phyloP scores from a whole-genome alignment of 2,329 filamentous ascomycete genomes.

The Neofusicoccum ribis region DNA sequence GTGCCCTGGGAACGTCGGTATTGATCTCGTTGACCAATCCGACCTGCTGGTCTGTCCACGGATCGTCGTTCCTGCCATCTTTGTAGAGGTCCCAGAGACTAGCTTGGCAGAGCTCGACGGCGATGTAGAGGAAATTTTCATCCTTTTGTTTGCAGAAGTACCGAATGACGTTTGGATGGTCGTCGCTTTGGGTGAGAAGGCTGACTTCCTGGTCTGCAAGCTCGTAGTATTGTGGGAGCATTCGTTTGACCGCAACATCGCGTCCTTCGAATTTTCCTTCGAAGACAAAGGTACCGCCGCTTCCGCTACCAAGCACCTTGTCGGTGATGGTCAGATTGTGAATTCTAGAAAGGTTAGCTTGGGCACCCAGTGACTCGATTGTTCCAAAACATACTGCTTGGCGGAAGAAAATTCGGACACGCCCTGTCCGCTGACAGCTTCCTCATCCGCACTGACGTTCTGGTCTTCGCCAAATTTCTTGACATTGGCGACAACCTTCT shows the following conservation, averaged over 20 bases:
- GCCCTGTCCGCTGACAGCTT: slow-evolving; percentile 34
- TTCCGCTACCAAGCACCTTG: slow-evolving; percentile 69
- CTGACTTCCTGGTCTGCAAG: slow-evolving; percentile 93
- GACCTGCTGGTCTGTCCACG: slow-evolving; percentile 60
- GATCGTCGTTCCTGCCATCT: slow-evolving; percentile 50
- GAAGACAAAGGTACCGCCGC: slow-evolving; percentile 96
- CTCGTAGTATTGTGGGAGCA: slow-evolving; percentile 94
- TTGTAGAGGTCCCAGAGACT: slow-evolving; percentile 91
- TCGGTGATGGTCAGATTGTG: slow-evolving; percentile 63
- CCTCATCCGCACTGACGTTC: slow-evolving; percentile 30
- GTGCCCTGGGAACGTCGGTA: slow-evolving; percentile 72
- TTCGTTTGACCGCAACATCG: slow-evolving; percentile 92
- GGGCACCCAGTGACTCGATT: not conserved
- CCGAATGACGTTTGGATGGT: slow-evolving; percentile 94
- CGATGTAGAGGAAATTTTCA: slow-evolving; percentile 91
- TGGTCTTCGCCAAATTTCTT: slow-evolving; percentile 37
- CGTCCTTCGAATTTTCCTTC: slow-evolving; percentile 91
- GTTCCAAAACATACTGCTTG: slow-evolving; percentile 42
- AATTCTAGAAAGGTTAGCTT: slow-evolving; percentile 38
- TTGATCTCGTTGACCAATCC: slow-evolving; percentile 72
- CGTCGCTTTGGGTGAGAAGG: slow-evolving; percentile 86
- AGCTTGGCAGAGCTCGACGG: slow-evolving; percentile 88
- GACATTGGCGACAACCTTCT: slow-evolving; percentile 42
- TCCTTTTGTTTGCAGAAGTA: slow-evolving; percentile 93
- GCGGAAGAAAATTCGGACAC: slow-evolving; percentile 36